phyloP scores from a whole-genome alignment of 345 rosid genomes.

The Rhodamnia rubescens region DNA sequence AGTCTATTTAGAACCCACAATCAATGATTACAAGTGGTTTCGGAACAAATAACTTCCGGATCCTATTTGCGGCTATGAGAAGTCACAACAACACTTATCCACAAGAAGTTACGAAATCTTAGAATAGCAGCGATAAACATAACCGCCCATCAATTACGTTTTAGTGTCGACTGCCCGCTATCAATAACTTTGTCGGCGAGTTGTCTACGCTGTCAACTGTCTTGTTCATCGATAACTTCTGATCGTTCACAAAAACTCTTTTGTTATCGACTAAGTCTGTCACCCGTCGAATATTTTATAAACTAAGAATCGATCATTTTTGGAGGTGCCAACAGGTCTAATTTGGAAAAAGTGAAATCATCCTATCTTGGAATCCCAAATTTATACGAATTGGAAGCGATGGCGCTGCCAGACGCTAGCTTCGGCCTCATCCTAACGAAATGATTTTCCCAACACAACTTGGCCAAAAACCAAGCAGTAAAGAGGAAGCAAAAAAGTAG shows the following conservation, averaged over 20 bases:
- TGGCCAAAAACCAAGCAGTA: not conserved
- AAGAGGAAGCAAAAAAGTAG: not conserved
- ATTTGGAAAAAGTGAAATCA: not conserved
- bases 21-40: rapidly evolving
- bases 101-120: not conserved
- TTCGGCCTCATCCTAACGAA: not conserved
- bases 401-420: not conserved
- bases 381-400: not conserved
- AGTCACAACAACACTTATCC: no score
- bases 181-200: not conserved
- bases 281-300: not conserved
- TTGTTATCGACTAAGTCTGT: no score
- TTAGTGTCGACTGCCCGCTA: not conserved
- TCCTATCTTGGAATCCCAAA: not conserved
- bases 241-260: not conserved
- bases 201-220: no score
- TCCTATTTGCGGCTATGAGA: no score
- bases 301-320: not conserved
- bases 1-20: not conserved
- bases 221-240: not conserved
- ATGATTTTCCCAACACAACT: not conserved
- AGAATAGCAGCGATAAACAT: not conserved
- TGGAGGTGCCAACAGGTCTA: not conserved
- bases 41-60: no score
- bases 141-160: not conserved